Evolutionary conservation across 78 protist genomes (phyloP), one percentile per base, ranked within the genome.

Genomic region (Dictyostelium brefeldianum): DNA sequence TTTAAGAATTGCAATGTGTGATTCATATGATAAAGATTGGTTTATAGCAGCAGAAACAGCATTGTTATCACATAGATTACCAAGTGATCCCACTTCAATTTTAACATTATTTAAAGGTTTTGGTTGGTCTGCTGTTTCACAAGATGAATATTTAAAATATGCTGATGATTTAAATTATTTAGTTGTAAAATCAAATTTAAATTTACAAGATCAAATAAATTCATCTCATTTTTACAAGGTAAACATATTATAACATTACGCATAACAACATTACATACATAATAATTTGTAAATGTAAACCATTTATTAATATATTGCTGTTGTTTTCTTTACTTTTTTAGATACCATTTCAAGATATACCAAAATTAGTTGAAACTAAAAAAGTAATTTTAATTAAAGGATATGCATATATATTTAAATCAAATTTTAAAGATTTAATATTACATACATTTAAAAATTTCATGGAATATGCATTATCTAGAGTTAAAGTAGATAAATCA

Each of bases 281-380:
- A 27, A 31, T 27, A 36, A n/a, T n/a, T n/a, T n/a, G n/a, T n/a
- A n/a, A n/a, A n/a, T n/a, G n/a, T n/a, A n/a, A n/a, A n/a, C n/a
- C n/a, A n/a, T n/a, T n/a, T n/a, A n/a, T n/a, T n/a, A n/a, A n/a
- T n/a, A n/a, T n/a, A n/a, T n/a, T n/a, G n/a, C n/a, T n/a, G 65
- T 56, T 54, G n/a, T 54, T 54, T 17, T 17, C 18, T 17, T 54
- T 18, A 18, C 25, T 17, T 18, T 54, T 54, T 3, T 51, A 85
- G 92, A 62, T 85, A 29, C 79, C 84, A 74, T 59, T 74, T 22
- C 70, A 85, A 75, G 92, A 85, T 25, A 71, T 85, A 48, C 62
- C 92, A 48, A 25, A 48, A 47, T 75, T 85, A 47, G 15, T 85
- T 3, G 77, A 46, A 6, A 27, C 41, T 41, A 77, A 77, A 22